phyloP scores from a whole-genome alignment of 2,329 filamentous ascomycete species.

The Trichoderma cornu-damae region DNA sequence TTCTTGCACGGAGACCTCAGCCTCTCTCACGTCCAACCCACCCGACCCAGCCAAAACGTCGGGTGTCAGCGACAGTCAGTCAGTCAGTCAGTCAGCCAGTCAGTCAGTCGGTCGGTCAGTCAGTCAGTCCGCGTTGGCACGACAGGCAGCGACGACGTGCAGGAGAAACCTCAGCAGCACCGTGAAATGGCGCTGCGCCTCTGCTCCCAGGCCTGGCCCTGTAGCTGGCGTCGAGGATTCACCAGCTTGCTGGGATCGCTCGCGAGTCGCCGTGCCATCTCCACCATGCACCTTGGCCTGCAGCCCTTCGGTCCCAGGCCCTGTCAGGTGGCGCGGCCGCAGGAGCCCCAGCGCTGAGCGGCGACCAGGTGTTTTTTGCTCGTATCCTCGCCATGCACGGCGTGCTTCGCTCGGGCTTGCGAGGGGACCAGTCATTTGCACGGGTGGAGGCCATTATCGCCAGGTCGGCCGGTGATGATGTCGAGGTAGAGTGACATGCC shows the following conservation, averaged over 20 bases:
- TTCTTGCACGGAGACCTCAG: too few relatives aligned
- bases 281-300: conserved; percentile 13
- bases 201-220: not conserved
- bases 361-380: conserved; percentile 8
- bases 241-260: conserved; percentile 2
- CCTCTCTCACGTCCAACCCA: too few relatives aligned
- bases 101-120: too few relatives aligned
- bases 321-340: conserved; percentile 16
- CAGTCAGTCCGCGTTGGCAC: not conserved
- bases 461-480: conserved; percentile 17
- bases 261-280: not conserved
- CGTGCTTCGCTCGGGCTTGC: not conserved
- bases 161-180: not conserved
- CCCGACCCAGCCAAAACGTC: too few relatives aligned
- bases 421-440: not conserved
- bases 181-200: not conserved
- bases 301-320: conserved; percentile 6
- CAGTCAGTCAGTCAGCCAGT: too few relatives aligned
- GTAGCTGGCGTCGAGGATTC: not conserved
- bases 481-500: conserved; percentile 21
- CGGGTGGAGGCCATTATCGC: conserved; percentile 2
- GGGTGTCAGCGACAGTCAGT: too few relatives aligned
- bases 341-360: conserved; percentile 15
- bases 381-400: conserved; percentile 7
- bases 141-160: not conserved